Conservation (phyloP, 1,139 yeast species). For the Magnusiomyces suaveolens region DNA sequence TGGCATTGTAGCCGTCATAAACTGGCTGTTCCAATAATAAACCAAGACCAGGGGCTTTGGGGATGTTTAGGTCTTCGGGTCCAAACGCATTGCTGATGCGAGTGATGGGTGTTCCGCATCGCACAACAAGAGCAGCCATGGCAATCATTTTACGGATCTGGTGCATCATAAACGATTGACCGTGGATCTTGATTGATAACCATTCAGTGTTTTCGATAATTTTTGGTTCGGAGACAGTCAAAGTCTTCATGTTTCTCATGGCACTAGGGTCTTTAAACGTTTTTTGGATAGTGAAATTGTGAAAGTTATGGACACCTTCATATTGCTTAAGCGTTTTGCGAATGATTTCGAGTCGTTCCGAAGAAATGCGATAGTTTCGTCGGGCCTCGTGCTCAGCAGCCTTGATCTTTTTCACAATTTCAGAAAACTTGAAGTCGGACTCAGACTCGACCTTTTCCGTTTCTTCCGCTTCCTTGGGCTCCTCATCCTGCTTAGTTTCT, state of each 20-base stretch:
- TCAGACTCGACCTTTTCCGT: background rate
- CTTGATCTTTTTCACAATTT: constrained; percentile 48
- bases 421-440: too few relatives aligned
- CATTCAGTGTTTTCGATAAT: constrained; percentile 91
- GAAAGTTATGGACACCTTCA: constrained; percentile 91
- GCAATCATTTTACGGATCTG: constrained; percentile 98
- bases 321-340: constrained; percentile 63
- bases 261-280: constrained; percentile 80
- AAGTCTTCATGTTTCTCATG: constrained; percentile 65
- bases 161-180: constrained; percentile 96
- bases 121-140: constrained; percentile 76
- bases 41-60: constrained; percentile 97
- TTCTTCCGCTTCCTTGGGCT: background rate
- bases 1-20: constrained; percentile 71
- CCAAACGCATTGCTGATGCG: constrained; percentile 76
- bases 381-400: constrained; percentile 59
- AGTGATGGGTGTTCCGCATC: constrained; percentile 74
- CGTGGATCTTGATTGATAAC: constrained; percentile 93
- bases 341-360: constrained; percentile 51
- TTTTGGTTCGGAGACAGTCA: constrained; percentile 79
- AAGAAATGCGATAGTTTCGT: constrained; percentile 56
- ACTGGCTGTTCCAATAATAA: constrained; percentile 84
- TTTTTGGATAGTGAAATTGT: constrained; percentile 88
- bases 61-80: constrained; percentile 68
- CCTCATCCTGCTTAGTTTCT: background rate